Evolutionary conservation across 331 rosid genomes (phyloP).

Genomic region (Rhamnella rubrinervis): DNA sequence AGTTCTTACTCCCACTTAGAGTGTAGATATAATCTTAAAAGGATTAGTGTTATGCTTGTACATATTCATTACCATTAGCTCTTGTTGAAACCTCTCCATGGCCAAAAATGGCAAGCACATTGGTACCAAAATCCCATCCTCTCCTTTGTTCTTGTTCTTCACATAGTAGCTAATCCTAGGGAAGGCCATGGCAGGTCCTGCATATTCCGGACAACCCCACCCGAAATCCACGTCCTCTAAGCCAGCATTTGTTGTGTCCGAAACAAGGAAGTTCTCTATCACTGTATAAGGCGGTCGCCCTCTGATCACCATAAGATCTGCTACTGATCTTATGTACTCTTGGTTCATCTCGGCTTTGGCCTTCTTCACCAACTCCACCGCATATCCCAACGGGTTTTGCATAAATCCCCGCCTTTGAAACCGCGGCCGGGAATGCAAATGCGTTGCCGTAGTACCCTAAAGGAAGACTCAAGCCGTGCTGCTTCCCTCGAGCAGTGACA

Average conservation of each 20-base stretch:
- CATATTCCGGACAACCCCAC: slow-evolving; percentile 33
- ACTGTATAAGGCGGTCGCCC: slow-evolving; percentile 20
- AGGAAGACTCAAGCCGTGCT: not conserved
- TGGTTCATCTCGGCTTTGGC: slow-evolving; percentile 24
- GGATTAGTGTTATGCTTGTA: too few species aligned
- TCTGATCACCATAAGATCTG: slow-evolving; percentile 21
- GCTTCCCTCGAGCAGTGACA: slow-evolving; percentile 16
- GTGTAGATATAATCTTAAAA: too few species aligned
- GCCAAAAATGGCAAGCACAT: slow-evolving; percentile 2
- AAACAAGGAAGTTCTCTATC: slow-evolving; percentile 23
- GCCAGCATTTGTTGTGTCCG: slow-evolving; percentile 22
- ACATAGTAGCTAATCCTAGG: slow-evolving; percentile 19
- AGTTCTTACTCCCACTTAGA: too few species aligned
- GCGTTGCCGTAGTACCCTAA: slow-evolving; percentile 32
- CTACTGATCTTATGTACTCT: slow-evolving; percentile 37
- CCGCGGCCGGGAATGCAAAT: slow-evolving; percentile 23
- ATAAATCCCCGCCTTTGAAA: slow-evolving; percentile 12
- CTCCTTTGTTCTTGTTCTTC: slow-evolving; percentile 14
- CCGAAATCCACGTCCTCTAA: slow-evolving; percentile 32
- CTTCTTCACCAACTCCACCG: slow-evolving; percentile 27
- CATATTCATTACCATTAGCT: not conserved
- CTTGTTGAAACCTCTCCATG: slow-evolving; percentile 18
- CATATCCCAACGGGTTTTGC: slow-evolving; percentile 24
- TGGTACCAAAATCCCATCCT: slow-evolving; percentile 12
- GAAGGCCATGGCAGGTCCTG: slow-evolving; percentile 29